Evolutionary conservation across 805 yeast genomes (phyloP).

Genomic region (Candida suzukii): DNA sequence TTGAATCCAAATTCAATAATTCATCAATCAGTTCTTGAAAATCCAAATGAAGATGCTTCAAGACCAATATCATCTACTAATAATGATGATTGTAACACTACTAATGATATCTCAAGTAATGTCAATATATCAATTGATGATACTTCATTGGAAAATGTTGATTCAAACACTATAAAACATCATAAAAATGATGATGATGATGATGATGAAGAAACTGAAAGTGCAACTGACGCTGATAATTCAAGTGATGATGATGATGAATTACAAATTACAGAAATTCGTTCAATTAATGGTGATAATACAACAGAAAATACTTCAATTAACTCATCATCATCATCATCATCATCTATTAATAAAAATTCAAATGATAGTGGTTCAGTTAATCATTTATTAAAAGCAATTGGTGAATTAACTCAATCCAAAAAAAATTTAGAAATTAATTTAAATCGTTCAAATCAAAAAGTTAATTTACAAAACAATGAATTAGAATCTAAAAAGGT

Average conservation of each 20-base stretch:
- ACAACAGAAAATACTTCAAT: neutral
- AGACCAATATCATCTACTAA: neutral
- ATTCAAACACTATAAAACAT: neutral
- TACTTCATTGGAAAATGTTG: neutral
- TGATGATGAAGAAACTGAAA: neutral
- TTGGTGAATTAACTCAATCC: slow-evolving; percentile 7
- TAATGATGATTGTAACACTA: too few species aligned
- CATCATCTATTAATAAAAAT: too few species aligned
- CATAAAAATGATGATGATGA: neutral
- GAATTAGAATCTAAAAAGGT: neutral
- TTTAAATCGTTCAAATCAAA: neutral
- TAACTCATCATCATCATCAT: slow-evolving; percentile 2
- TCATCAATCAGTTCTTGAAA: slow-evolving; percentile 1
- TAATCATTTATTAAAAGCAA: slow-evolving; percentile 13
- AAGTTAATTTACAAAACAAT: too few species aligned
- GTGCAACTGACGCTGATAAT: neutral
- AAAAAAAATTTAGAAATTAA: neutral
- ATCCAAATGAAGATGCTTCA: neutral
- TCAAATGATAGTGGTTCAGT: slow-evolving; percentile 10
- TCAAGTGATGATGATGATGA: slow-evolving; percentile 4
- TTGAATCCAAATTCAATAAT: neutral
- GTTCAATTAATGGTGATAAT: neutral
- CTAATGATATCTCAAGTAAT: too few species aligned
- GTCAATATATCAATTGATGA: neutral
- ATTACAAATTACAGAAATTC: slow-evolving; percentile 7